Base-by-base conservation (phyloP, 1,139 yeast species). In the Sugiyamaella grinbergsii region DNA sequence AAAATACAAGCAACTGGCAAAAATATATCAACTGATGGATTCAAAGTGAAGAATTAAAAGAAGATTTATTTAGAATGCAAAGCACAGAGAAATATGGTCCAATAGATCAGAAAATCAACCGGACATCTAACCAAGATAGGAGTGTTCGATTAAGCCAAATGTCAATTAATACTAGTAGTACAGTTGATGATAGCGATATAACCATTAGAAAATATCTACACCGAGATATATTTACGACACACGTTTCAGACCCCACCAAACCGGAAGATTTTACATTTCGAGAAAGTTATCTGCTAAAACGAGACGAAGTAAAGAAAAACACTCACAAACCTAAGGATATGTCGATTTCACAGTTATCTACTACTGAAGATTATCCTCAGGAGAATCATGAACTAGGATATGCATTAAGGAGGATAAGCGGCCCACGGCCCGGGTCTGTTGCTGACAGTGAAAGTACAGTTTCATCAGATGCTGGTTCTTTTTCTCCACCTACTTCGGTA, bases 201-300 rank as follows among this genome's bases (percentile, higher is more conserved):
- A 31, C 18, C 5, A 26, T 43, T 36, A 54, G 66, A 13, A 61
- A 62, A 52, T 60, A 57, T 47, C 59, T 65, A 38, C 69, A 65
- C 49, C 54, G 69, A 15, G 69, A 65, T 33, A 60, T 65, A 22
- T 65, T 65, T 56, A 64, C 69, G 1, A 59, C 61, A 4, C 56
- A 58, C 36, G 52, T 57, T 6, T 50, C 58, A 3, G 54, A 58
- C 41, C 57, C 55, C 39, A 37, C 50, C 23, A 51, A 56, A 23
- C 57, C 60, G 7, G 47, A 46, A 10, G 52, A 51, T 22, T 45
- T 56, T 18, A 52, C 57, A 2, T 56, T 63, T 39, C 42, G 53
- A 11, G 67, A 64, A 42, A 56, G 56, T 5, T 63, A 64, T 42
- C 49, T 63, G 23, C 48, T 61, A 10, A 52, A 61, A 15, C 50